A percentile compares a stretch with the other conserved stretches of the same genome.
Conservation (phyloP, 257 asterid species). For the Solanum bulbocastanum region DNA sequence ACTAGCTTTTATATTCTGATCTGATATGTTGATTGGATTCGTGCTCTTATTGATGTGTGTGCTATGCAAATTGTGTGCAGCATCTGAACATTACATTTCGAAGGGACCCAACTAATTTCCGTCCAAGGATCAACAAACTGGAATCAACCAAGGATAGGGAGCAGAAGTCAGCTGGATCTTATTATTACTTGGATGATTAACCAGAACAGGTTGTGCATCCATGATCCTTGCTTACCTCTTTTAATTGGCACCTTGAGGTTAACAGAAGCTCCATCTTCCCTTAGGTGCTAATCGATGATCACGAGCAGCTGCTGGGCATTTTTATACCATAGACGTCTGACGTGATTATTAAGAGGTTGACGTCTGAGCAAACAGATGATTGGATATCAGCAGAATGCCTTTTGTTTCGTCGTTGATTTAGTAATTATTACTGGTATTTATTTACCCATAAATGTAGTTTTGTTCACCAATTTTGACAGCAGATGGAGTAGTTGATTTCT, state of each 20-base stretch:
- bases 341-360: neutral
- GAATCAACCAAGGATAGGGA: conserved; percentile 98
- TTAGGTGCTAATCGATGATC: neutral
- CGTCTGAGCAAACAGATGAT: neutral
- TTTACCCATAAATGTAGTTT: neutral
- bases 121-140: conserved; percentile 92
- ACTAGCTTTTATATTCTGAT: neutral
- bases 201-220: neutral
- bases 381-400: neutral
- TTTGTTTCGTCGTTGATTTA: neutral
- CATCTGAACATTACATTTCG: conserved; percentile 93
- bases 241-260: neutral
- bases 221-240: conserved; percentile 2
- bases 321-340: neutral
- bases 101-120: conserved; percentile 94
- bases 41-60: neutral
- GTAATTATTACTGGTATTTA: neutral
- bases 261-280: conserved; percentile 3
- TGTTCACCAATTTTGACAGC: conserved; percentile 1
- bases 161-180: conserved; percentile 91
- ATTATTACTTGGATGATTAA: conserved; percentile 81
- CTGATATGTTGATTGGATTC: neutral
- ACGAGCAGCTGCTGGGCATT: neutral
- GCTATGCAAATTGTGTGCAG: conserved; percentile 25
- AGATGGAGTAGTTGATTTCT: neutral